These are phyloP conservation scores for Pachysandra terminalis DNA, from an alignment of 164 flowering plant genomes.

Conservation along the genomic window DNA sequence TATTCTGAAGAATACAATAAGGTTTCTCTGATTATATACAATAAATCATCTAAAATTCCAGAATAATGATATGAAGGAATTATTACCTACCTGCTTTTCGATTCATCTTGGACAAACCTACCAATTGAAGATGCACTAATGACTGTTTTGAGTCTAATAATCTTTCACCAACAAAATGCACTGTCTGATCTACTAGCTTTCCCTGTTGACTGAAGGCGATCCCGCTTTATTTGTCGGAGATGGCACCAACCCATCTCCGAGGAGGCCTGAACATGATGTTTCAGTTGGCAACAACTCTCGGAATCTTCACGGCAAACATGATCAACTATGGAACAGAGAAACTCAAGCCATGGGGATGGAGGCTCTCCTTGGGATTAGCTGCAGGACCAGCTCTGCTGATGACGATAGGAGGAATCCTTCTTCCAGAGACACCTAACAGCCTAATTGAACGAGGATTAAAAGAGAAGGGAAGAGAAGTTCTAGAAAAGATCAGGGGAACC, in stretches of 20 bases:
- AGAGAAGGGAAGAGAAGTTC: slow-evolving; percentile 49
- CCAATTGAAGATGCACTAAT: too few species aligned
- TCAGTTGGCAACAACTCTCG: slow-evolving; percentile 87
- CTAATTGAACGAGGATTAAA: slow-evolving; percentile 57
- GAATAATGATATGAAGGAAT: too few species aligned
- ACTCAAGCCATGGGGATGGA: slow-evolving; percentile 87
- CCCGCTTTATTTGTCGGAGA: slow-evolving; percentile 82
- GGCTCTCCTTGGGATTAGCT: slow-evolving; percentile 88
- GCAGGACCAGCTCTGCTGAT: slow-evolving; percentile 74
- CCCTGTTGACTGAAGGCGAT: slow-evolving; percentile 51
- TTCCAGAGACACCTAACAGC: slow-evolving; percentile 96
- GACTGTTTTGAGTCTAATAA: neutral
- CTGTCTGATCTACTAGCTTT: neutral
- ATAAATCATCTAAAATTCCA: neutral
- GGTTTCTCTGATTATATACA: neutral
- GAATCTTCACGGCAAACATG: slow-evolving; percentile 96
- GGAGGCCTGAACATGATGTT: slow-evolving; percentile 94
- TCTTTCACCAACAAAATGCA: neutral
- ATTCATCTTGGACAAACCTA: too few species aligned
- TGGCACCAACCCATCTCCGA: slow-evolving; percentile 92
- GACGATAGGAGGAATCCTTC: slow-evolving; percentile 76
- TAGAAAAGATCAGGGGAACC: slow-evolving; percentile 77
- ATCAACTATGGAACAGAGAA: slow-evolving; percentile 76
- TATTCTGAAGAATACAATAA: neutral
- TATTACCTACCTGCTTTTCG: too few species aligned